phyloP scores from a whole-genome alignment of 768 basidiomycete species.

The Leccinum rimulosum region DNA sequence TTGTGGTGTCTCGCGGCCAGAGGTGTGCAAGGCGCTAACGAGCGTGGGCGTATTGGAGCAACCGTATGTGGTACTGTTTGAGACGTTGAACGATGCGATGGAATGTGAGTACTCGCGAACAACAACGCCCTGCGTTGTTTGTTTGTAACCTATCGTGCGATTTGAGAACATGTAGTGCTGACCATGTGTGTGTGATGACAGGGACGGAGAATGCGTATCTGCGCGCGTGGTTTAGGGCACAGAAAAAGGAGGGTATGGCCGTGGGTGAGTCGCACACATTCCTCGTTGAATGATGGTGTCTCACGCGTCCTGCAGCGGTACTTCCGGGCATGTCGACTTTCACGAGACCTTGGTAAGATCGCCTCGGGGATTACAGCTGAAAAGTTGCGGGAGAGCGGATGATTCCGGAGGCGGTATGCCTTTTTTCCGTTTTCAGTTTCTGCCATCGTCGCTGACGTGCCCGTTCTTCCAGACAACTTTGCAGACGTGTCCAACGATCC shows the following conservation, averaged over 20 bases:
- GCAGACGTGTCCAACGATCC: constrained; percentile 53
- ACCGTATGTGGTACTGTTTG: constrained; percentile 63
- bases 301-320: constrained; percentile 13
- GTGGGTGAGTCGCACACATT: not conserved
- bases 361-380: constrained; percentile 64
- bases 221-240: constrained; percentile 70
- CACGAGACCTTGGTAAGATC: constrained; percentile 49
- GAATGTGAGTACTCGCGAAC: constrained; percentile 61
- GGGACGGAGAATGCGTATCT: constrained; percentile 96
- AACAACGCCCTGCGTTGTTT: not conserved
- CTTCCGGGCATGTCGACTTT: constrained; percentile 52
- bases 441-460: not conserved
- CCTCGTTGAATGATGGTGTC: not conserved
- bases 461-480: constrained; percentile 12
- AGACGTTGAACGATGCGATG: constrained; percentile 59
- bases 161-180: not conserved
- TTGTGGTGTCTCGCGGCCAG: constrained; percentile 71
- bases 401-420: constrained; percentile 52
- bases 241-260: constrained; percentile 50
- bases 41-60: constrained; percentile 81
- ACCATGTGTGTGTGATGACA: constrained; percentile 18
- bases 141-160: not conserved
- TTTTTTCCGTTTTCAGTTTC: not conserved
- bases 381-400: constrained; percentile 68
- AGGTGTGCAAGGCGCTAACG: constrained; percentile 68